Percentiles rank a stretch among this genome's conserved stretches.
phyloP scores from a whole-genome alignment of 1,139 yeast species.

The Geotrichum bryndzae region DNA sequence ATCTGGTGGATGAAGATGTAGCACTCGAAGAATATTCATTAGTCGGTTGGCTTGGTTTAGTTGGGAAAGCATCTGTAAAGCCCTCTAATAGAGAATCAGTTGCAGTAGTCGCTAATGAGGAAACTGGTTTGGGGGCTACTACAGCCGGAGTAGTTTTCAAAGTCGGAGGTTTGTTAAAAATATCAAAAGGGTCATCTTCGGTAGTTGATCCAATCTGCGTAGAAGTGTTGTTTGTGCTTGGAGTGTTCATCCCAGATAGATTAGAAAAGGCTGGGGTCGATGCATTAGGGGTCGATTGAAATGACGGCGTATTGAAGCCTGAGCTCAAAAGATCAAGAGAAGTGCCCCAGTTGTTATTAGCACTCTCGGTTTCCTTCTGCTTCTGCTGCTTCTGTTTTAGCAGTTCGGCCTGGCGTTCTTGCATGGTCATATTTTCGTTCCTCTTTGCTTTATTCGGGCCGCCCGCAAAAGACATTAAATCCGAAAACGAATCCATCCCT shows the following conservation, averaged over 20 bases:
- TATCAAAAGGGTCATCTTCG: constrained; percentile 33
- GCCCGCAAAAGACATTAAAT: constrained; percentile 21
- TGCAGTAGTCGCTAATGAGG: neutral
- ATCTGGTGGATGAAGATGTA: constrained; percentile 8
- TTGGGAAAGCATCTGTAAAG: constrained; percentile 17
- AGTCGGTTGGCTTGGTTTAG: constrained; percentile 5
- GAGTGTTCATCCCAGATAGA: neutral
- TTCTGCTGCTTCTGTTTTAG: constrained; percentile 16
- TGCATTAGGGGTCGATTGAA: constrained; percentile 4
- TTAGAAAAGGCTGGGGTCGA: constrained; percentile 1
- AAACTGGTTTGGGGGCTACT: constrained; percentile 5
- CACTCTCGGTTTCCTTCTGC: constrained; percentile 5
- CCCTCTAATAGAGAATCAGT: constrained; percentile 12
- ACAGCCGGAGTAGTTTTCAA: constrained; percentile 5
- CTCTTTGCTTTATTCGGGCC: constrained; percentile 12
- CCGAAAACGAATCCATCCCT: constrained; percentile 25
- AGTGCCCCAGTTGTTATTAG: constrained; percentile 7
- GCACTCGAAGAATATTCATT: constrained; percentile 5
- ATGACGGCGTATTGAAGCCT: constrained; percentile 18
- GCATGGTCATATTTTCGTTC: constrained; percentile 25
- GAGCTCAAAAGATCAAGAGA: constrained; percentile 11
- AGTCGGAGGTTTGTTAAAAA: constrained; percentile 30
- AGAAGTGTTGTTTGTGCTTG: neutral
- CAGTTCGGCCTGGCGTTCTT: constrained; percentile 26
- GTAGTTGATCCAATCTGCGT: constrained; percentile 8